Conservation (phyloP, 805 yeast species). For the Pichia exigua region DNA sequence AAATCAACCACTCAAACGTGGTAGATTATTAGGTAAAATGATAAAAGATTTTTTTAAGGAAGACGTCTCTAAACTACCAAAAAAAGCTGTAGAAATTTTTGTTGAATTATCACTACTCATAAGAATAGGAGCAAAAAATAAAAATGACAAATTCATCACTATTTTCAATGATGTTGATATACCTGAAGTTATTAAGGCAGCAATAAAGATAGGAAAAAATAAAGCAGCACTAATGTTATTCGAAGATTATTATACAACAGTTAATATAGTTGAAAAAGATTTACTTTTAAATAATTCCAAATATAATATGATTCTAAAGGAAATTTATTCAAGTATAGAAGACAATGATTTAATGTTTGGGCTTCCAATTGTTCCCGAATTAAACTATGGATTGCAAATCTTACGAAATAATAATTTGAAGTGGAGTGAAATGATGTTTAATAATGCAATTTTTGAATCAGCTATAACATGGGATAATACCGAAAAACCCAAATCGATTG, state of each 20-base stretch:
- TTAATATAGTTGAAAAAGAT: constrained; percentile 6
- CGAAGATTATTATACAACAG: constrained; percentile 33
- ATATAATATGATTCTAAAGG: constrained; percentile 16
- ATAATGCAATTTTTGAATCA: constrained; percentile 51
- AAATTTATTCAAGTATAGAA: constrained; percentile 44
- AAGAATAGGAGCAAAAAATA: constrained; percentile 33
- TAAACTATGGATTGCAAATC: constrained; percentile 43
- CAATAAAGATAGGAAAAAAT: constrained; percentile 28
- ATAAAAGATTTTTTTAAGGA: constrained; percentile 18
- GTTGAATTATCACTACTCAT: constrained; percentile 29
- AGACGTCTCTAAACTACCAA: constrained; percentile 7
- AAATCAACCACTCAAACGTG: constrained; percentile 13
- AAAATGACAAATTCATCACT: constrained; percentile 19
- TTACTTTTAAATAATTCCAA: neutral
- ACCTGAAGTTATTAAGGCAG: constrained; percentile 23
- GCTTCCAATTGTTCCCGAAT: constrained; percentile 48
- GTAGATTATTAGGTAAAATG: constrained; percentile 15
- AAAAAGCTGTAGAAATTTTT: constrained; percentile 17
- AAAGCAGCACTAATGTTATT: constrained; percentile 40
- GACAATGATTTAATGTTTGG: constrained; percentile 63
- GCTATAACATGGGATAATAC: constrained; percentile 13
- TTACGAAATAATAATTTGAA: constrained; percentile 26
- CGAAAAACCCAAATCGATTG: neutral
- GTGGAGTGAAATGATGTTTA: constrained; percentile 36
- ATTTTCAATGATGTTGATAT: constrained; percentile 29